Base-by-base conservation (phyloP, 2,329 filamentous ascomycete genomes). In the Colletotrichum sp. region DNA sequence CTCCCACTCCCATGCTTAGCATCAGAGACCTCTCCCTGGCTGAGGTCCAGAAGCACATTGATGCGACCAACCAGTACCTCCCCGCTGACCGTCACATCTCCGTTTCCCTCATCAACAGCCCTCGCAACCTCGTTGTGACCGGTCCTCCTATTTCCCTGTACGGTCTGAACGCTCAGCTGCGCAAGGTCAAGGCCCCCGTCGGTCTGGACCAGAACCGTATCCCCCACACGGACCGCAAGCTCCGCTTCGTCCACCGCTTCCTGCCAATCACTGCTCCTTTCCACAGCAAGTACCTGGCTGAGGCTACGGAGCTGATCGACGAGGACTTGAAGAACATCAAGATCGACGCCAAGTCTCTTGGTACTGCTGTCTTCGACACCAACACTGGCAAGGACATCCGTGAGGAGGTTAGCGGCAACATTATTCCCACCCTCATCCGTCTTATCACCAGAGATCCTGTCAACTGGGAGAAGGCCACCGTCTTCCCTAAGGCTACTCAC, bases 151-250 rank as follows among this genome's bases (percentile, higher is more conserved):
- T 98, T 79, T 98, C 97, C 3, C 89, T 99, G 13, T 98, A 98
- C 82, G 97, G 97, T 90, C 91, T 99, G 55, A 99, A 99, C 84
- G 89, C 98, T 64, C 96, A 97, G 83, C 89, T 99, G 70, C 94
- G 97, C 81, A 99, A 98, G 87, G 95, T 98, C 84, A 99, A 98
- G 89, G 96, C 97, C 3, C 94, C 97, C 6, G 98, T 97, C n/a
- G 97, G 97, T 58, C 89, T 99, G 52, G 97, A 99, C 82, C 97
- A 99, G 86, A 98, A 94, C 79, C 92, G 96, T 75, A 94, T 98
- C 70, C 97, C 97, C 8, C 96, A 95, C 88, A 98, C 96, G 0
- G 94, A 99, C 86, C 94, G 97, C 80, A 99, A 99, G 87, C 91
- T 98, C 72, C 95, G 97, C 81, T 99, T 99, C 80, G 95, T 95